Evolutionary conservation across 2,329 filamentous ascomycete genomes (phyloP).

Genomic region (Fusarium circinatum): DNA sequence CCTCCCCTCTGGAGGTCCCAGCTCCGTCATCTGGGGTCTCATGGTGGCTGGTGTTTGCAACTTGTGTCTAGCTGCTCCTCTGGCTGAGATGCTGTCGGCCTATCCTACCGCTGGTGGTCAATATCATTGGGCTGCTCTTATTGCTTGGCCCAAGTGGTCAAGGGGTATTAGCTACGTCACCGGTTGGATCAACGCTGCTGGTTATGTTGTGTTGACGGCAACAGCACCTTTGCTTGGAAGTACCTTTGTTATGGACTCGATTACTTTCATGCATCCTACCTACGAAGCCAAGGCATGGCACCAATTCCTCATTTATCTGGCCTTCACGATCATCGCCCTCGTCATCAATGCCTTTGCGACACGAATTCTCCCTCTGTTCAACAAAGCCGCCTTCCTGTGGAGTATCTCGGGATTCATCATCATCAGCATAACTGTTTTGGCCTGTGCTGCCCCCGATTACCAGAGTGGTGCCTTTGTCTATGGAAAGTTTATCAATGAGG

Average conservation of each 20-base stretch:
- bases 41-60: conserved; percentile 73
- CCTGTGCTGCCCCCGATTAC: conserved; percentile 73
- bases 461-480: conserved; percentile 74
- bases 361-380: conserved; percentile 69
- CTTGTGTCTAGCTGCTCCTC: conserved; percentile 72
- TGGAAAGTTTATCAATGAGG: conserved; percentile 72
- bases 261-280: conserved; percentile 67
- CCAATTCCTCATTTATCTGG: conserved; percentile 78
- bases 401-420: conserved; percentile 74
- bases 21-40: conserved; percentile 78
- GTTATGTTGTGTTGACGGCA: conserved; percentile 76
- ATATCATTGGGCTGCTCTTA: conserved; percentile 77
- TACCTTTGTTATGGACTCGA: conserved; percentile 72
- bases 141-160: conserved; percentile 69
- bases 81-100: conserved; percentile 77
- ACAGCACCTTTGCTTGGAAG: conserved; percentile 75
- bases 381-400: conserved; percentile 77
- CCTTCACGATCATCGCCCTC: conserved; percentile 69
- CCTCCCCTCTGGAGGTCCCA: conserved; percentile 76
- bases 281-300: conserved; percentile 73
- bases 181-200: conserved; percentile 78
- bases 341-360: conserved; percentile 72
- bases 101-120: conserved; percentile 70
- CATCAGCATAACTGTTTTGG: conserved; percentile 75
- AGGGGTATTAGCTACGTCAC: conserved; percentile 75